Base-by-base conservation (phyloP, 169 alveolate species). In the Plasmodium yoelii region DNA sequence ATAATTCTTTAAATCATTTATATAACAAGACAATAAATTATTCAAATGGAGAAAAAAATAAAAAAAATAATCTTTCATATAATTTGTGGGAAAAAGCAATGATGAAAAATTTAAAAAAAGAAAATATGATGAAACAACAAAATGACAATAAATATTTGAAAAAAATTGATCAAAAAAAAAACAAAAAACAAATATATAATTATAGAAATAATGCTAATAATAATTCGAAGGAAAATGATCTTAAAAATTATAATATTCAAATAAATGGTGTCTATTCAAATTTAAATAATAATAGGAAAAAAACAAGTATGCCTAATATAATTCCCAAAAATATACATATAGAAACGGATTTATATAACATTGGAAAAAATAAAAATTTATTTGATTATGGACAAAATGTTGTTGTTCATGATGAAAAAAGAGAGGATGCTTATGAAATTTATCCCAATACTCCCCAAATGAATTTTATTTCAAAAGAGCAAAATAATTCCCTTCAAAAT, bases 401-500 rank as follows among this genome's bases (percentile, higher is more conserved):
- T 26, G 5, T 63, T 68, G 13, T 61, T 46, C 56, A 75, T 55
- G 18, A 63, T 56, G 77, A 75, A 19, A 75, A 75, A 57, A 63
- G 88, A 39, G 88, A 75, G 63, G 88, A 75, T 24, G 74, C 88
- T 22, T 75, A 61, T 61, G 74, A 47, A 61, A 5, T 61, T 24
- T 63, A 75, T 8, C 56, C 57, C 18, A 26, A 24, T 13, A 49
- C 6, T 47, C 39, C 51, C 28, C 46, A 75, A n/a, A 67, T 28
- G 44, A 49, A 49, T 47, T 15, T 15, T 26, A 13, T 44, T 13
- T 56, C 75, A 6, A 44, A 42, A n/a, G 19, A 59, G n/a, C 59
- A 34, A 34, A 34, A 34, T 34, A 71, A 71, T 56, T 19, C 15
- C 34, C 5, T 73, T 73, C 56, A 49, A 34, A 73, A 55, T 49